phyloP scores from a whole-genome alignment of 257 asterid genomes.

The Rauvolfia tetraphylla region DNA sequence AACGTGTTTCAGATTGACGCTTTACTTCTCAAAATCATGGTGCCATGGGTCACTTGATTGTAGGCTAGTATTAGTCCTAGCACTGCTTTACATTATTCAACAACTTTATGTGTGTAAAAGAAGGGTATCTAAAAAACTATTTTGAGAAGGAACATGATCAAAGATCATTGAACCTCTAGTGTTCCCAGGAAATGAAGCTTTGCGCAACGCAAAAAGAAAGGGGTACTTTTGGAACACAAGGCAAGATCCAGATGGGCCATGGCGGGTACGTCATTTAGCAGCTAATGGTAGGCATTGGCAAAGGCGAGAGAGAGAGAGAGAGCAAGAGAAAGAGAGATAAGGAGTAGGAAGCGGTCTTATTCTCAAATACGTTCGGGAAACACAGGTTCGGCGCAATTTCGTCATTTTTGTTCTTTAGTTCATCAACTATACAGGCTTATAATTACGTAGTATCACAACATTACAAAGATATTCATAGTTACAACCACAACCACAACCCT shows the following conservation, averaged over 20 bases:
- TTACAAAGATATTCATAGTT: neutral
- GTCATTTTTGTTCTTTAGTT: conserved; percentile 52
- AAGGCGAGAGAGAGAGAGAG: conserved; percentile 13
- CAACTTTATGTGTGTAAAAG: no score
- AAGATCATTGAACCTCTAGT: no score
- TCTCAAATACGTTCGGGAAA: conserved; percentile 52
- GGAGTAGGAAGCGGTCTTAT: conserved; percentile 22
- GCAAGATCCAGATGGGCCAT: neutral
- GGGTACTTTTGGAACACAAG: conserved; percentile 25
- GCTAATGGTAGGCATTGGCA: neutral
- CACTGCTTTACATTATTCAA: no score
- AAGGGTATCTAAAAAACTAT: no score
- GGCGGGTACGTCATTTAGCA: neutral
- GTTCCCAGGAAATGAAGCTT: no score
- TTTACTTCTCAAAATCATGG: no score
- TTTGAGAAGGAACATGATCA: no score
- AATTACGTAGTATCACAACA: neutral
- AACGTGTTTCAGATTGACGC: no score
- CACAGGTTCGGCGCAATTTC: conserved; percentile 79
- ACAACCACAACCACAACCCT: neutral
- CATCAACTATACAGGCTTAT: conserved; percentile 17
- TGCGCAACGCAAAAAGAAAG: neutral
- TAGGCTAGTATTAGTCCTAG: no score
- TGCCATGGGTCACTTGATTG: no score
- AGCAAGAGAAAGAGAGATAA: conserved; percentile 17